Percentiles rank a stretch among this genome's conserved stretches.
Conservation (phyloP, 768 basidiomycete species). For the Hericium erinaceus region DNA sequence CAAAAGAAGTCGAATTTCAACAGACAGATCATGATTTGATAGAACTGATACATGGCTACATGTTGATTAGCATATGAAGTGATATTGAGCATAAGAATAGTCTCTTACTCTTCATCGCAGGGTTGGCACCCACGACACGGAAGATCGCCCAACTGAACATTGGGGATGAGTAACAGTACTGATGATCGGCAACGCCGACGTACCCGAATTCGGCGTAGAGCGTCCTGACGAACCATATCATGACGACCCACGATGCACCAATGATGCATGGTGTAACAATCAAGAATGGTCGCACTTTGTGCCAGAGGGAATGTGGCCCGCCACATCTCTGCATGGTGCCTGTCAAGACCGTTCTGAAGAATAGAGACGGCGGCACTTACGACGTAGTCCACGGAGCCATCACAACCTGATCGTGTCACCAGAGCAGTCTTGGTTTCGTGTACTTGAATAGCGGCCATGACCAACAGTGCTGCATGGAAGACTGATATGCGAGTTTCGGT, state of each 20-base stretch:
- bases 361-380: constrained; percentile 26
- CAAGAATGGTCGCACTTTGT: constrained; percentile 51
- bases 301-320: constrained; percentile 50
- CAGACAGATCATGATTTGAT: constrained; percentile 80
- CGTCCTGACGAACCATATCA: constrained; percentile 61
- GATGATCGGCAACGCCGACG: constrained; percentile 14
- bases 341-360: not conserved
- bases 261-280: constrained; percentile 68
- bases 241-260: constrained; percentile 50
- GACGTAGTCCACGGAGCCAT: constrained; percentile 23
- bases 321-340: constrained; percentile 31
- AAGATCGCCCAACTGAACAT: constrained; percentile 75
- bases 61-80: constrained; percentile 1
- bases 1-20: constrained; percentile 89
- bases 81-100: too few relatives aligned
- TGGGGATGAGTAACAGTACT: not conserved
- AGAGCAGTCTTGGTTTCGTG: constrained; percentile 64
- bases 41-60: constrained; percentile 80
- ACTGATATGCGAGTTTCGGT: constrained; percentile 27
- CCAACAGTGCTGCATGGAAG: constrained; percentile 67
- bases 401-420: constrained; percentile 28
- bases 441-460: constrained; percentile 69
- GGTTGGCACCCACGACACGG: constrained; percentile 81
- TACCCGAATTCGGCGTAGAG: constrained; percentile 82
- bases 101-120: constrained; percentile 67